phyloP scores from a whole-genome alignment of 257 asterid species.

The Solanum arcanum region DNA sequence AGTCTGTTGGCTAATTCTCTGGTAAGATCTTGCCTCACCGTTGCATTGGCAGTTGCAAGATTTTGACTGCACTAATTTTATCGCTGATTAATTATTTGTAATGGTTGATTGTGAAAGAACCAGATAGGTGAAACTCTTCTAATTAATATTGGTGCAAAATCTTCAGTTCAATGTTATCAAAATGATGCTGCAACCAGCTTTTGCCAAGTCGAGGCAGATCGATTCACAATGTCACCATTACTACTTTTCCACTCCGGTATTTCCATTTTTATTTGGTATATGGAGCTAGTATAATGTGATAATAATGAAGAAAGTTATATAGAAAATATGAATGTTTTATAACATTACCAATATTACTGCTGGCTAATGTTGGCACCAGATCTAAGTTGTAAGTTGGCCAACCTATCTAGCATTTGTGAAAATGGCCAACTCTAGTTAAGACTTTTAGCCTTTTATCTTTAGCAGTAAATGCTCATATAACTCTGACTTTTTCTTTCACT shows the following conservation, averaged over 20 bases:
- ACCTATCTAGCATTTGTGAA: not conserved
- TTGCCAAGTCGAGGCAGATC: conserved; percentile 27
- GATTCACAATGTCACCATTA: not conserved
- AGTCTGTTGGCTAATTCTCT: too few species aligned
- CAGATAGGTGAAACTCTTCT: not conserved
- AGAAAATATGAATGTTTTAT: not conserved
- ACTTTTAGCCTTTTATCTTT: not conserved
- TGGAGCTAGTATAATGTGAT: not conserved
- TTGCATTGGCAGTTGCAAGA: not conserved
- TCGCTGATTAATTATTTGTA: too few species aligned
- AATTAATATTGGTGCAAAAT: not conserved
- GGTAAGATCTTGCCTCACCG: too few species aligned
- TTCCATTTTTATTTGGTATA: not conserved
- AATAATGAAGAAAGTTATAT: not conserved
- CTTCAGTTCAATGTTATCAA: not conserved
- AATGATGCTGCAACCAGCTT: conserved; percentile 31
- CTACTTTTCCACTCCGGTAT: not conserved
- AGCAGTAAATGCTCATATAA: not conserved
- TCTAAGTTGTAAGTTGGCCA: not conserved
- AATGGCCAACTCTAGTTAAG: not conserved
- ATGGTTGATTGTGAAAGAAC: too few species aligned
- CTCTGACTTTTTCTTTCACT: not conserved
- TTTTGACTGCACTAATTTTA: not conserved
- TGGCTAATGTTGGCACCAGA: not conserved
- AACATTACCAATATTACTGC: not conserved